Evolutionary conservation across 768 basidiomycete species (phyloP), one percentile per base, ranked within the genome.

Genomic region (Lentinula detonsa): DNA sequence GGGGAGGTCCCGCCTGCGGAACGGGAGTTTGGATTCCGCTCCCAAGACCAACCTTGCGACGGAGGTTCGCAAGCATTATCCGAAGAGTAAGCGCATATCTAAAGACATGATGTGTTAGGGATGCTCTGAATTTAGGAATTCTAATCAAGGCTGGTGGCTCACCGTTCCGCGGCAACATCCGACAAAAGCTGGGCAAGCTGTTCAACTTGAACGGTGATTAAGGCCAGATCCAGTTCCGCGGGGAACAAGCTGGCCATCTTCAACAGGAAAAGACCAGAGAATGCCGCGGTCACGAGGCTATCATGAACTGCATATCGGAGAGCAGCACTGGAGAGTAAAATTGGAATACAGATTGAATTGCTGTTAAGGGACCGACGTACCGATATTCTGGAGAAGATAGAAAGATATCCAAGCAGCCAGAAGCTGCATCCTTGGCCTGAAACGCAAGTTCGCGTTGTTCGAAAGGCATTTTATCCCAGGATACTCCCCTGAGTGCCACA

Each of bases 221-320:
- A 81, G 16, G 75, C 80, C 33, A 95, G 75, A 69, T 95, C 91
- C 52, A 95, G 76, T 67, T 94, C 91, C 13, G 85, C 76, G 0
- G 93, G 93, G 78, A 95, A 97, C 35, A 97, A 82, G 68, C 88
- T 91, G 60, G 94, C 94, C 88, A 96, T 94, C 76, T 96, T 96
- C 61, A 96, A 81, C 28, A 95, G 77, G 78, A 95, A 96, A 21
- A 96, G 80, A 8, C 91, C 93, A 15, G 92, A 91, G 74, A 96
- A 95, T 8, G 93, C 90, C 40, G 92, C 89, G 2, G 90, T 95
- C 60, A 95, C 93, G 61, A 96, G 86, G 66, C 86, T 90, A 72
- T 96, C 94, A 69, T 96, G 95, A 15, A 95, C 92, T 1, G 95
- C 92, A 72, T 95, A 95, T 56, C 91, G 85, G 56, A 94, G 82